Conservation (phyloP, 306 rosid species). For the Casuarina equisetifolia region DNA sequence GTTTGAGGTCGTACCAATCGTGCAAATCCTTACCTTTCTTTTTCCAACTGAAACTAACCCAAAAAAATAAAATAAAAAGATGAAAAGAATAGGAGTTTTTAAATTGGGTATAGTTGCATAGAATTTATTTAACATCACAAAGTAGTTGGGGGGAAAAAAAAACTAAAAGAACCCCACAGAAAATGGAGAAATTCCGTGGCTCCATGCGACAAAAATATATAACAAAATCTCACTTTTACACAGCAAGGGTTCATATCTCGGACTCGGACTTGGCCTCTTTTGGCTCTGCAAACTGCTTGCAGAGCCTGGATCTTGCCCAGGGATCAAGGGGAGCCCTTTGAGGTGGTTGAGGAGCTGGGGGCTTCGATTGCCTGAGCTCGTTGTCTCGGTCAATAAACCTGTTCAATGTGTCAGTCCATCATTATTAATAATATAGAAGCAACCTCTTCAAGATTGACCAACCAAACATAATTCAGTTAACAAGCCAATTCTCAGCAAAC, state of each 20-base stretch:
- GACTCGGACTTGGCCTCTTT: constrained; percentile 61
- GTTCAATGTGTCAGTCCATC: constrained; percentile 18
- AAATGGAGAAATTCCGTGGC: not conserved
- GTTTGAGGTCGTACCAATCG: not conserved
- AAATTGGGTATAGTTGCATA: not conserved
- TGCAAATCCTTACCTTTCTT: not conserved
- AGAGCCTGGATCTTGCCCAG: constrained; percentile 76
- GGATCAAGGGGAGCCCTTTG: constrained; percentile 80
- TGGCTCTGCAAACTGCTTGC: constrained; percentile 75
- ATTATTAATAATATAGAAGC: not conserved
- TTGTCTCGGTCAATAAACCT: constrained; percentile 86
- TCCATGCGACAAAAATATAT: not conserved
- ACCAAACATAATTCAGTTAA: constrained; percentile 2
- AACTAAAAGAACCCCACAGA: not conserved
- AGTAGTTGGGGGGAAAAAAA: not conserved
- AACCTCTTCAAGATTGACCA: not conserved
- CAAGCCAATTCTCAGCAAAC: constrained; percentile 16
- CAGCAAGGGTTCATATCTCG: constrained; percentile 32
- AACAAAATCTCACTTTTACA: constrained; percentile 14
- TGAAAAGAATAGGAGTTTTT: too few species aligned
- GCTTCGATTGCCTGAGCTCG: constrained; percentile 85
- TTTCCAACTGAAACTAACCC: too few species aligned
- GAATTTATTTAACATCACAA: not conserved
- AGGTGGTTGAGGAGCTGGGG: constrained; percentile 78
- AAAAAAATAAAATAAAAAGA: too few species aligned